These are phyloP conservation scores for Theobroma grandiflorum DNA, from an alignment of 441 rosid species.

Conservation along the genomic window DNA sequence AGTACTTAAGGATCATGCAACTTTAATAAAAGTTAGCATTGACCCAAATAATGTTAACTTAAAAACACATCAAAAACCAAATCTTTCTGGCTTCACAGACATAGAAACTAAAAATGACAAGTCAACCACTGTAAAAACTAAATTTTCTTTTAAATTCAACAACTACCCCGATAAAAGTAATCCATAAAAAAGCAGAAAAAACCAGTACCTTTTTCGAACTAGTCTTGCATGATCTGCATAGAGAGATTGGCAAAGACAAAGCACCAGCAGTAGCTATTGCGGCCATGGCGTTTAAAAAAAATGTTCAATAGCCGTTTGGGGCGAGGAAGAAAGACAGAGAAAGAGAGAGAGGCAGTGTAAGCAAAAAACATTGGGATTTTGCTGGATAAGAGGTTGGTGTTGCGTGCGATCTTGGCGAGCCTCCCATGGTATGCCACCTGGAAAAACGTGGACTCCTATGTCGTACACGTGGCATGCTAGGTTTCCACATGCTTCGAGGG, in stretches of 20 bases:
- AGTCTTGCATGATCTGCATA: constrained; percentile 59
- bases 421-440: constrained; percentile 77
- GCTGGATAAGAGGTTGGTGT: constrained; percentile 72
- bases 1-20: neutral
- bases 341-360: constrained; percentile 21
- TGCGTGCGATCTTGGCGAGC: constrained; percentile 74
- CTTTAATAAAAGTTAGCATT: constrained; percentile 7
- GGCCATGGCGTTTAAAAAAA: constrained; percentile 64
- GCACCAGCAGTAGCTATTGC: constrained; percentile 72
- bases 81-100: neutral
- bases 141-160: constrained; percentile 10
- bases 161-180: constrained; percentile 24
- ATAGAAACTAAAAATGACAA: constrained; percentile 9
- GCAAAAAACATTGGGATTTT: constrained; percentile 33
- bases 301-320: constrained; percentile 1
- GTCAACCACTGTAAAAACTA: constrained; percentile 9
- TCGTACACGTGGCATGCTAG: constrained; percentile 57
- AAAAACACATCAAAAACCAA: neutral
- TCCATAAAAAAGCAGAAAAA: neutral
- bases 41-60: neutral
- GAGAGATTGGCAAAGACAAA: constrained; percentile 74
- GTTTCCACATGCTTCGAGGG: constrained; percentile 62
- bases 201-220: constrained; percentile 58
- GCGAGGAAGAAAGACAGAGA: constrained; percentile 19
- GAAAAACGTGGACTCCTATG: constrained; percentile 28